These are phyloP conservation scores for Neurospora sp. DNA, from an alignment of 495 filamentous ascomycete genomes.

Conservation along the genomic window DNA sequence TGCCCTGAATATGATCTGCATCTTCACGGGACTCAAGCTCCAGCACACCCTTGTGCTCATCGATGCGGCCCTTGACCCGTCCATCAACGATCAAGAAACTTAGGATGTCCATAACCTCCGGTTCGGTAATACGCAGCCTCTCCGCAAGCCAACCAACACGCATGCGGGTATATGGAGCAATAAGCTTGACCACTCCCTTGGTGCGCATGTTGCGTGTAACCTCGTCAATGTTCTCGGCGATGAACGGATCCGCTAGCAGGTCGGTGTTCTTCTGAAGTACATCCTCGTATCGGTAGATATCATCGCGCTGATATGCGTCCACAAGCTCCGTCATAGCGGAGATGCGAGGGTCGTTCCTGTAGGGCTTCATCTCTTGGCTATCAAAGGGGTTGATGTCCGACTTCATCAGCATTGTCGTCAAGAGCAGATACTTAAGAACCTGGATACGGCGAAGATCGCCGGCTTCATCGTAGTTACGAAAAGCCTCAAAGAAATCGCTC, in stretches of 20 bases:
- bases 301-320: constrained; percentile 90
- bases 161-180: constrained; percentile 92
- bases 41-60: constrained; percentile 76
- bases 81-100: constrained; percentile 86
- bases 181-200: constrained; percentile 85
- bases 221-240: constrained; percentile 98
- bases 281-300: constrained; percentile 82
- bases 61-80: constrained; percentile 76
- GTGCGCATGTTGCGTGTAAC: constrained; percentile 98
- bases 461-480: constrained; percentile 97
- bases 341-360: constrained; percentile 90
- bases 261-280: constrained; percentile 84
- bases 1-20: constrained; percentile 58
- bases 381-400: constrained; percentile 99
- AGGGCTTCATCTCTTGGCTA: constrained; percentile 98
- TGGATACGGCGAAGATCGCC: constrained; percentile 93
- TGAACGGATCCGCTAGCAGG: constrained; percentile 85
- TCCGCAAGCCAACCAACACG: constrained; percentile 74
- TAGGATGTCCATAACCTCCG: constrained; percentile 87
- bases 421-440: constrained; percentile 91
- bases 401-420: constrained; percentile 97
- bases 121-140: constrained; percentile 69
- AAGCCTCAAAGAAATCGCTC: constrained; percentile 96
- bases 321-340: constrained; percentile 95
- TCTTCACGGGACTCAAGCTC: constrained; percentile 69